Base-by-base conservation (phyloP, 2,329 filamentous ascomycete genomes). In the Proliferodiscus dingleyae region DNA sequence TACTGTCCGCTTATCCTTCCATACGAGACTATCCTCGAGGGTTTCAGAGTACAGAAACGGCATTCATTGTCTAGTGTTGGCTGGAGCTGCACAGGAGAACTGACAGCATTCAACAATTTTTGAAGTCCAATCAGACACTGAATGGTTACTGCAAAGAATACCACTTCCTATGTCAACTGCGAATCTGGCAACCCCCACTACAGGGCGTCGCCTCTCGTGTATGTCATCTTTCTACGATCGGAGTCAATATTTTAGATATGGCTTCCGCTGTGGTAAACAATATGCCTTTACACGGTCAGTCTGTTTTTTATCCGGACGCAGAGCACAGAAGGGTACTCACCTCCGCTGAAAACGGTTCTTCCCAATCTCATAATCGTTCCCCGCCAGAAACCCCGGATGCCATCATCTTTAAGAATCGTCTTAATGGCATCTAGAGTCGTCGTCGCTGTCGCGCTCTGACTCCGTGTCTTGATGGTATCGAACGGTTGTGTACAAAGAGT, bases 311-410 rank as follows among this genome's bases (percentile, higher is more conserved):
- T 2, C 23, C 29, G 3, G 8, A 21, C n/a, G n/a, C 11, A 22
- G 2, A 21, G 15, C 9, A 6, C 16, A 23, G 9, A 39, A 8
- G 8, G 28, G 37, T 37, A 53, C 47, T 49, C 26, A 55, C 81
- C 81, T n/a, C 81, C 82, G 53, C 77, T 80, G 36, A 85, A 71
- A 1, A 85, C 71, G 3, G 81, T 73, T 50, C 82, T 64, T 0
- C 81, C 80, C 19, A 86, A 58, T 45, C 83, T 70, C 82, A 86
- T 85, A 0, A 78, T 78, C 26, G 80, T 85, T 1, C 82, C 82
- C 47, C 74, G 78, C 81, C 81, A 86, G 50, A 85, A 79, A 0
- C 75, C 81, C 30, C 67, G 70, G 2, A 83, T 52, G 0, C 81
- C 82, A 51, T 75, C 73, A 52, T 83, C 78, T 0, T 65, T 60